These are phyloP conservation scores for Populus pruinosa DNA, from an alignment of 345 rosid genomes.

Conservation along the genomic window DNA sequence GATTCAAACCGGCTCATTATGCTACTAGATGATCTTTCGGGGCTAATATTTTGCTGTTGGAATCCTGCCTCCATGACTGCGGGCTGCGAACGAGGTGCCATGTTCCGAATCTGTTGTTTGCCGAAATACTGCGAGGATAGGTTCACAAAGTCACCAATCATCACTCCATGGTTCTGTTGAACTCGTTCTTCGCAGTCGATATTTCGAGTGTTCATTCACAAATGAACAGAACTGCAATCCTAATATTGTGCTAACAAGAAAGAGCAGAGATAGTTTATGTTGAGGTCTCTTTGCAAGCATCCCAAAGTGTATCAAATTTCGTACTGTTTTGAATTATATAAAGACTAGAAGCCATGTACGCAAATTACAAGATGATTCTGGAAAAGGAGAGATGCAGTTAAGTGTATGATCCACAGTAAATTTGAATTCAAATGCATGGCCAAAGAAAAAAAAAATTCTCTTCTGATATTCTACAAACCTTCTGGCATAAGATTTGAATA, in stretches of 20 bases:
- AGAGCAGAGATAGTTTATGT: background rate
- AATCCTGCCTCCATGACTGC: constrained; percentile 18
- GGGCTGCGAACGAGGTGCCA: constrained; percentile 12
- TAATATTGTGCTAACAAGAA: background rate
- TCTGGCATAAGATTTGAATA: constrained; percentile 48
- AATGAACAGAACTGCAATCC: constrained; percentile 1
- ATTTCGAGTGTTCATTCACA: constrained; percentile 42
- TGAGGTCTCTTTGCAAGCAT: constrained; percentile 7
- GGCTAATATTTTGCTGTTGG: constrained; percentile 14
- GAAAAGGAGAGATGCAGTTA: constrained; percentile 23
- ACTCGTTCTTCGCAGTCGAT: constrained; percentile 30
- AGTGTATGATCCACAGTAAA: constrained; percentile 6
- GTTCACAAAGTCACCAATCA: constrained; percentile 11
- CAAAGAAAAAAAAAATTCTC: constrained; percentile 19
- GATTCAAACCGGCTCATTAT: constrained; percentile 43
- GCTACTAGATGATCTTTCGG: constrained; percentile 32
- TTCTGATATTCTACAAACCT: constrained; percentile 49
- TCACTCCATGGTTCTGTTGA: constrained; percentile 26
- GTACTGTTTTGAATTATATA: background rate
- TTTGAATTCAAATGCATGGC: constrained; percentile 29
- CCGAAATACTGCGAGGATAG: constrained; percentile 9
- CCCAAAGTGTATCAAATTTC: constrained; percentile 20
- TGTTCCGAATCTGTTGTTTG: constrained; percentile 25
- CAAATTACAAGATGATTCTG: constrained; percentile 17
- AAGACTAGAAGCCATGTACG: constrained; percentile 6